Evolutionary conservation across 108 stramenopile genomes (phyloP), one percentile per base, ranked within the genome.

Genomic region (Nitzschia sp.): DNA sequence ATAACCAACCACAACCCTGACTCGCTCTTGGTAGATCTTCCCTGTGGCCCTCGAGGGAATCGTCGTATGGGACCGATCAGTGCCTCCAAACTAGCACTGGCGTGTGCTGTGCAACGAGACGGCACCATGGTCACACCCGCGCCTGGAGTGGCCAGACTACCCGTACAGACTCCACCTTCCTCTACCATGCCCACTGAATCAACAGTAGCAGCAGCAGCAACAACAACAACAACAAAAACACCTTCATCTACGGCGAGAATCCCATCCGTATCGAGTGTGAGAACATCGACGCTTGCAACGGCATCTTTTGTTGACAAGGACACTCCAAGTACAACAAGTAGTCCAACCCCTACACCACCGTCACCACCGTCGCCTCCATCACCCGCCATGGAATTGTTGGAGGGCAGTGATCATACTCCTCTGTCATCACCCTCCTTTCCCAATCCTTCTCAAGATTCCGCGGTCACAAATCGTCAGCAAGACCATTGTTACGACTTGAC

Each of bases 1-100:
- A 34, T 5, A 34, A 3, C 29, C 29, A 34, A 34, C 5, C 29
- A 34, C 29, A 34, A 1, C 5, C 29, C 29, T 34, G 29, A 34
- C 1, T 34, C 29, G 1, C 29, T 34, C 29, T 34, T 34, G 29
- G 29, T 34, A 34, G 29, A 34, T 34, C 29, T 34, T 34, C 29
- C 29, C 5, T 34, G 29, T 34, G 29, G 29, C 1, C 29, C 29
- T 1, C 29, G 29, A 34, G 29, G 29, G 29, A 34, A 34, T 34
- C 29, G 29, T 34, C 29, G 29, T 5, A 34, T 80, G 12, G 83
- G 83, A 8, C 83, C 79, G 7, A 77, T 66, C 26, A 76, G 70
- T 17, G 61, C 78, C 1, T 44, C 48, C 11, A 77, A 80, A 29
- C 20, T 83, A 21, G 64, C 67, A 46, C 20, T 59, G 3, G 81